A percentile compares a stretch with the other conserved stretches of the same genome.
phyloP scores from a whole-genome alignment of 257 asterid genomes.

The Plantago major region DNA sequence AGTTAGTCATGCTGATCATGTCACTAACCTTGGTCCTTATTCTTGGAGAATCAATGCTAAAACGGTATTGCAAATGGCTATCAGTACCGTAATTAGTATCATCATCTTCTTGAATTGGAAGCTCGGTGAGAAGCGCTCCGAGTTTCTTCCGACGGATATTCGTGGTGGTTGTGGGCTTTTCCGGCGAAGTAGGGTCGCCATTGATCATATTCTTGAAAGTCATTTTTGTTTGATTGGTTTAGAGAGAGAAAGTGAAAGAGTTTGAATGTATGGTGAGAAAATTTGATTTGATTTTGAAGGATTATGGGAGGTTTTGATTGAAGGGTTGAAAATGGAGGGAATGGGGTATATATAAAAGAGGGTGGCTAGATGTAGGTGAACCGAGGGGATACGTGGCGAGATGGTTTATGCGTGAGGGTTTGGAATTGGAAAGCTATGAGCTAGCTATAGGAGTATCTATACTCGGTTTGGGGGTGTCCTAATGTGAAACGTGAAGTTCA shows the following conservation, averaged over 20 bases:
- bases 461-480: too few relatives aligned
- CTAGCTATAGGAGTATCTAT: too few relatives aligned
- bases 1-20: conserved; percentile 9
- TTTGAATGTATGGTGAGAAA: neutral
- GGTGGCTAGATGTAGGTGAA: too few relatives aligned
- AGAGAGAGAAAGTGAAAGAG: neutral
- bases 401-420: conserved; percentile 35
- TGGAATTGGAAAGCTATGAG: conserved; percentile 13
- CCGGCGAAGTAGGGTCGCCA: conserved; percentile 20
- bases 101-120: conserved; percentile 14
- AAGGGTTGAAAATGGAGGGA: conserved; percentile 13
- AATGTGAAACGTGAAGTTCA: neutral
- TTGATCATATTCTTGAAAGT: conserved; percentile 33
- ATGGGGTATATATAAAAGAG: conserved; percentile 23
- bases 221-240: neutral
- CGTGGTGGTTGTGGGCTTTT: conserved; percentile 20
- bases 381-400: conserved; percentile 50
- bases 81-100: neutral
- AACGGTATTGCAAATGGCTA: conserved; percentile 8
- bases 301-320: neutral
- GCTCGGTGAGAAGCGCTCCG: conserved; percentile 39
- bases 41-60: neutral
- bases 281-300: neutral
- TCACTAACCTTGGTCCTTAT: neutral
- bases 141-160: conserved; percentile 38